Base-by-base conservation (phyloP, 345 rosid species). In the Lepidium aucheri region DNA sequence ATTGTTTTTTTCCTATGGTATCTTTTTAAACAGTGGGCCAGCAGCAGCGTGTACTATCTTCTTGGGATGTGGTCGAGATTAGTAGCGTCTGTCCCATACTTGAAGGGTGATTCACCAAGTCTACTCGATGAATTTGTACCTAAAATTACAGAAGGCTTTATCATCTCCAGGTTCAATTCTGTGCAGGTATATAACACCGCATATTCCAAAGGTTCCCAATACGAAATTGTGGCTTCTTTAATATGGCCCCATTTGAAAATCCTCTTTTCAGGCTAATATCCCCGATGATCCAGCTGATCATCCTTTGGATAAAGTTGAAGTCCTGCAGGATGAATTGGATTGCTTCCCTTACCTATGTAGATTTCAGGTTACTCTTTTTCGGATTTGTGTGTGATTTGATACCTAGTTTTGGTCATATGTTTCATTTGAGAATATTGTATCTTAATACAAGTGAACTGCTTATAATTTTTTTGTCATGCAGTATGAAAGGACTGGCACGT, bases 41-140 rank as follows among this genome's bases (percentile, higher is more conserved):
- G 96, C 77, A 95, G 97, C 83, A 95, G 99, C 61, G 97, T 95
- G 53, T 95, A 95, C 82, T 88, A 91, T 76, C 95, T 94, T 55
- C 72, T 94, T 72, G 99, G 99, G 41, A 77, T 87, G 64, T 94
- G 99, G 99, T 94, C 97, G 45, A 87, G 96, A 80, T 76, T 90
- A 80, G 99, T 90, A 70, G 78, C 89, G 22, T 91, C 99, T 60
- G 91, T 94, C 53, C 99, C 97, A 18, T 90, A 88, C 73, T 74
- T 94, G 79, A 94, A 94, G 83, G 89, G 91, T 69, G 99, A 94
- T 78, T 90, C 96, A 24, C 99, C 99, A 57, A 85, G 99, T 80
- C 79, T 90, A 79, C 87, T 94, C 52, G 99, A 94, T 73, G 96
- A 89, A 79, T 94, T 88, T 78, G 97, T 94, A 64, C 99, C 99